Evolutionary conservation across 768 basidiomycete genomes (phyloP), one percentile per base, ranked within the genome.

Genomic region (Omphalotus guepiniiformis): DNA sequence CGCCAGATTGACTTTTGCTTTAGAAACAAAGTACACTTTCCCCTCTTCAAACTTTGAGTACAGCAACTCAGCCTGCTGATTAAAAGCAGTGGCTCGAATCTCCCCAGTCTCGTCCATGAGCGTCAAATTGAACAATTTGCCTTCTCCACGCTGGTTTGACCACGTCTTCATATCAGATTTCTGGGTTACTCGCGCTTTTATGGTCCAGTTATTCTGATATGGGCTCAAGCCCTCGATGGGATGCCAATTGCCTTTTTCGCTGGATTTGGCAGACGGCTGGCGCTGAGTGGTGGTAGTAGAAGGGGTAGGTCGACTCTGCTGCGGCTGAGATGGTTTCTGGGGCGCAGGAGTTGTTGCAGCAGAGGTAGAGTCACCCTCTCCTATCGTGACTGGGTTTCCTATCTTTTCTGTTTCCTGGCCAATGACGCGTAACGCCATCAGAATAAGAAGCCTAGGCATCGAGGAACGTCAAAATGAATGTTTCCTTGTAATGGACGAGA

Each of bases 131-230:
- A 99, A 98, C 13, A 98, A 72, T 61, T 97, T 93, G 29, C 96
- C 95, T 57, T 98, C 96, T 26, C 96, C 96, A 9, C 82, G 75
- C 50, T 76, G 71, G 63, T 95, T 98, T 3, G 88, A 85, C 81
- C 86, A 99, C n/a, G 79, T 78, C 56, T 80, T 85, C 59, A 98
- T 82, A 0, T 97, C 96, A 1, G 81, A 80, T 64, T 95, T 97
- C 52, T 88, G 80, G 11, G 83, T 88, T 40, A 97, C 91, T 34
- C 91, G 85, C 23, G 91, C 95, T 63, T 93, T 93, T 74, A 98
- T 95, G 8, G 90, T 93, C 96, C 96, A 99, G 65, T 91, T 91
- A 70, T 95, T 97, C 66, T 96, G 93, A 58, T 97, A 98, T 7
- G 95, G 95, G 59, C 88, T 93, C 37, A 98, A 78, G 4, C 84